Base-by-base conservation (phyloP, 352 stramenopile genomes). In the Pythium brassicae region DNA sequence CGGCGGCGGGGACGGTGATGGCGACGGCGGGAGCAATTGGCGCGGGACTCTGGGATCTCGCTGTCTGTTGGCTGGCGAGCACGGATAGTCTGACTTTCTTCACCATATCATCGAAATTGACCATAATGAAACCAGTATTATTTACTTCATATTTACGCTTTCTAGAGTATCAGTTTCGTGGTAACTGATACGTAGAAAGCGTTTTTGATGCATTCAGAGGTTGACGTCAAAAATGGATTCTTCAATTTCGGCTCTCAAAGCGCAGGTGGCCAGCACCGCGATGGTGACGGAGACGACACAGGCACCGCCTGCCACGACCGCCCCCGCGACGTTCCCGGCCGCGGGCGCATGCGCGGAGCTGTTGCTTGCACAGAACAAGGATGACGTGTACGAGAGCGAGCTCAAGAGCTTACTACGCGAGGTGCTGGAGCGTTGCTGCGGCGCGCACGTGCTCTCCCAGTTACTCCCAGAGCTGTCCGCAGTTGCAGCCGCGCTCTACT, bases 371-470 rank as follows among this genome's bases (percentile, higher is more conserved):
- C 69, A 85, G 23, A 76, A 73, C 49, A 93, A 93, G 65, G 83
- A 93, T 53, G 65, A 57, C 0, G 73, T 92, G 15, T 93, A 93
- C 57, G 74, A 86, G 53, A 50, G 57, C 25, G 79, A 93, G 61
- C 60, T 93, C 10, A 87, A 86, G 66, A 87, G 83, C 48, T 57
- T 89, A 42, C 61, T 94, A 50, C 75, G 77, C 23, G 80, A 92
- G 53, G 71, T 92, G 51, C 72, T 91, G 40, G 79, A 94, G 72
- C 80, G 83, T 34, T 71, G 62, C 58, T 83, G 69, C 17, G 83
- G 83, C 8, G 68, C 74, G 40, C 81, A 89, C 56, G 55, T 89
- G 53, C 66, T 92, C n/a, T 92, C 81, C 59, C 83, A 94, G 49
- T 32, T 92, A 54, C 71, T 92, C 52, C 83, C 83, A 5, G 83